Conservation (phyloP, 2,329 filamentous ascomycete genomes). For the Claviceps sp. region DNA sequence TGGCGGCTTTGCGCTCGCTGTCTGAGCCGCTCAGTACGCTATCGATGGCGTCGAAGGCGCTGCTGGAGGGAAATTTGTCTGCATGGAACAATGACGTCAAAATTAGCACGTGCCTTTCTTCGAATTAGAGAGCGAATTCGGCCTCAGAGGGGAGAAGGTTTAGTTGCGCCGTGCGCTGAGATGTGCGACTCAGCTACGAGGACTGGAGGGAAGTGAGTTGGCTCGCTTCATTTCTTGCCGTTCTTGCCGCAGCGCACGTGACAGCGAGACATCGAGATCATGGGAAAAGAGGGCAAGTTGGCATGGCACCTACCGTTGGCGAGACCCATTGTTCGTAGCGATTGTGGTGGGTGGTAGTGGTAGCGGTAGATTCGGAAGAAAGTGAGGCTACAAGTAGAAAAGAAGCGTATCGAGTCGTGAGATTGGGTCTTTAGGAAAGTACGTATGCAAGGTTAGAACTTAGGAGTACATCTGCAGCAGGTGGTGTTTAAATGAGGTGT, state of each 20-base stretch:
- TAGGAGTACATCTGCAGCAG: no score
- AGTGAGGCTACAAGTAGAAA: no score
- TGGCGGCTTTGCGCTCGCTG: conserved; percentile 68
- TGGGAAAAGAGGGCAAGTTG: background rate
- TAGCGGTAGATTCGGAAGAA: no score
- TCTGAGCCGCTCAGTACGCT: conserved; percentile 53
- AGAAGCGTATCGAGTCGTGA: no score
- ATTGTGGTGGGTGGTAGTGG: no score
- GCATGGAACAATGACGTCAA: background rate
- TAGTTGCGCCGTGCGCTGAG: no score
- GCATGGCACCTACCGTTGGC: conserved; percentile 44
- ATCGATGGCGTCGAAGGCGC: conserved; percentile 82
- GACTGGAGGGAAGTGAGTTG: background rate
- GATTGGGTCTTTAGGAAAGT: no score
- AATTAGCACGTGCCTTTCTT: background rate
- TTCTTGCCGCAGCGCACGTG: background rate
- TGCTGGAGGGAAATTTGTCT: conserved; percentile 82
- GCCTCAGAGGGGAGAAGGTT: no score
- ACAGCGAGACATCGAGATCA: background rate
- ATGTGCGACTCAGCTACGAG: no score
- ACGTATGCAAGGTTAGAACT: no score
- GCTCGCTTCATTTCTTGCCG: background rate
- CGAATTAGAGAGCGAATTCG: no score
- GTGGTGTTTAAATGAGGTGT: no score
- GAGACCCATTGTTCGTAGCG: conserved; percentile 47